Base-by-base conservation (phyloP, 1,284 basidiomycete genomes). In the Malassezia pachydermatis region DNA sequence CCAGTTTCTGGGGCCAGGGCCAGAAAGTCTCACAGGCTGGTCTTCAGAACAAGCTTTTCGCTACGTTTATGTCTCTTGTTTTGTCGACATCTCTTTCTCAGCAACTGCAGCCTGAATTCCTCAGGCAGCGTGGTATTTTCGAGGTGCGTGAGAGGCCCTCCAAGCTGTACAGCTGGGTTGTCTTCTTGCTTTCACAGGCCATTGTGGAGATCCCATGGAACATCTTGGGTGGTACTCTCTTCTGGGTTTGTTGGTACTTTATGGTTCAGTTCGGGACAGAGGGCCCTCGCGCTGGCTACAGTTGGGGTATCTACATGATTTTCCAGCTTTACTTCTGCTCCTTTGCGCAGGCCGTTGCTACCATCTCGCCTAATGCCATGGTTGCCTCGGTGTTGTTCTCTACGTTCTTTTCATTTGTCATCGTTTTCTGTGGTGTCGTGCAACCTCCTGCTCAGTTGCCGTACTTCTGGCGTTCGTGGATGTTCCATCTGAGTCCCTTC, bases 141-240 rank as follows among this genome's bases (percentile, higher is more conserved):
- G 82, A 85, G 65, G 79, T 80, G 11, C 78, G 84, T 27, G 84
- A 86, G 69, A 78, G 80, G 1, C 77, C 82, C 0, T 83, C 82
- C 57, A 79, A 83, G 63, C 84, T 85, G 65, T 90, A 88, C 75
- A 80, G 80, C 41, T 90, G 88, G 88, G 76, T 80, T 6, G 80
- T 84, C 1, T 78, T 88, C 37, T 62, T 74, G 36, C 47, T 67
- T 42, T 44, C 64, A 17, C 73, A 73, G 57, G 69, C 76, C 34
- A 36, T 76, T 13, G 74, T 67, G 45, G 73, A 74, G 57, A 43
- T 72, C 4, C 62, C 64, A 2, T 72, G 63, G 62, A 63, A 65
- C 54, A 13, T 63, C 4, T 24, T 68, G 5, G 57, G 58, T 19
- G 69, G 58, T 5, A 67, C 65, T 4, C 41, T 63, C 17, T 67